Evolutionary conservation across 2,329 filamentous ascomycete species (phyloP).

Genomic region (Penicillium sp.): DNA sequence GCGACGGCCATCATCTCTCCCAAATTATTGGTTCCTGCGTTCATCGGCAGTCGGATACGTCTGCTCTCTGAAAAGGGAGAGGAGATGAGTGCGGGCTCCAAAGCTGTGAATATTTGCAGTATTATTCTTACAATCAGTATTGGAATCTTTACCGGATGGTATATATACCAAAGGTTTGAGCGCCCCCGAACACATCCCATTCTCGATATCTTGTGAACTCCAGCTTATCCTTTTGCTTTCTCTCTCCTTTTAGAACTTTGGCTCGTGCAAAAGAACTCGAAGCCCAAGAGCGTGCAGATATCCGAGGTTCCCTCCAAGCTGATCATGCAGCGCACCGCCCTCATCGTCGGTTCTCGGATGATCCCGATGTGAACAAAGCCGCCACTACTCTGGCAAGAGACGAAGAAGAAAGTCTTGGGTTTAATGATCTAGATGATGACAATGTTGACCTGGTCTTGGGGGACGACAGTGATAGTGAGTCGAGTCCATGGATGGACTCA

Average conservation of each 20-base stretch:
- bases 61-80: conserved; percentile 78
- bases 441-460: conserved; percentile 46
- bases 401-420: conserved; percentile 46
- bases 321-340: conserved; percentile 38
- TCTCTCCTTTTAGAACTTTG: conserved; percentile 40
- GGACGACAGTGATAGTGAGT: conserved; percentile 44
- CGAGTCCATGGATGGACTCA: conserved; percentile 23
- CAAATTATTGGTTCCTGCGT: conserved; percentile 87
- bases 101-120: conserved; percentile 77
- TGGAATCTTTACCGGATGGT: conserved; percentile 72
- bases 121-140: conserved; percentile 71
- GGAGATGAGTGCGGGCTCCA: conserved; percentile 75
- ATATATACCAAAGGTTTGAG: conserved; percentile 71
- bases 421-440: conserved; percentile 42
- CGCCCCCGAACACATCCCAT: neutral
- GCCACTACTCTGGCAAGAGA: conserved; percentile 42
- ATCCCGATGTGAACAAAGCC: conserved; percentile 42
- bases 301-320: conserved; percentile 36
- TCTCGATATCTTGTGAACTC: neutral
- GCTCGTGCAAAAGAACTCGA: conserved; percentile 51
- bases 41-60: conserved; percentile 82
- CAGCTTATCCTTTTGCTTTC: conserved; percentile 1
- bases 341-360: conserved; percentile 38
- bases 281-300: conserved; percentile 45
- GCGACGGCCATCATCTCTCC: conserved; percentile 81